phyloP scores from a whole-genome alignment of 1,284 basidiomycete species.

The Apiotrichum mycotoxinovorans region DNA sequence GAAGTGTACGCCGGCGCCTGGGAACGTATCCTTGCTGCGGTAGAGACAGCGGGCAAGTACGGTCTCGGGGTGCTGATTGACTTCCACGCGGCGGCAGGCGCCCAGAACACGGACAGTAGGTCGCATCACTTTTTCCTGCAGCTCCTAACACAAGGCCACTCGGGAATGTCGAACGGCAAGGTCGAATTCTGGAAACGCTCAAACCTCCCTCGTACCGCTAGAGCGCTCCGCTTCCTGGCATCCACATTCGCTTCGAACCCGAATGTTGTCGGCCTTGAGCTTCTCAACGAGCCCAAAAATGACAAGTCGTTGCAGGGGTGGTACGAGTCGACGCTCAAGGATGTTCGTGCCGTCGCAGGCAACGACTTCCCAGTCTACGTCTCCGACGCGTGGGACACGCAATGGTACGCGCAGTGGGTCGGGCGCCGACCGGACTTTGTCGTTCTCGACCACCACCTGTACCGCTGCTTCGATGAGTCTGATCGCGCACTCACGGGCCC shows the following conservation, averaged over 20 bases:
- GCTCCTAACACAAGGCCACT: too few species aligned
- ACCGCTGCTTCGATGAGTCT: slow-evolving; percentile 59
- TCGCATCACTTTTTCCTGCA: too few species aligned
- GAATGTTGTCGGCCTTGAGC: slow-evolving; percentile 75
- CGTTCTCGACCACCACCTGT: slow-evolving; percentile 79
- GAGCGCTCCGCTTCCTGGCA: slow-evolving; percentile 54
- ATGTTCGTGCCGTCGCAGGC: slow-evolving; percentile 57
- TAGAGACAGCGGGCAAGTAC: slow-evolving; percentile 60
- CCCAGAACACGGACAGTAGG: slow-evolving; percentile 52
- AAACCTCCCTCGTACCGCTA: slow-evolving; percentile 60
- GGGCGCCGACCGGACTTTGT: slow-evolving; percentile 53
- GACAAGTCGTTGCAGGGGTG: slow-evolving; percentile 58
- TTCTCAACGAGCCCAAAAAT: slow-evolving; percentile 76
- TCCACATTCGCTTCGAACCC: slow-evolving; percentile 52
- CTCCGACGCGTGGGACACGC: slow-evolving; percentile 72
- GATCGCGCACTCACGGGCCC: slow-evolving; percentile 61
- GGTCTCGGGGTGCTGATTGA: slow-evolving; percentile 72
- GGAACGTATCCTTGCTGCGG: slow-evolving; percentile 63
- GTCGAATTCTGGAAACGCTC: slow-evolving; percentile 47
- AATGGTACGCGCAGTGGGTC: slow-evolving; percentile 63
- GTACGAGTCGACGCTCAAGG: slow-evolving; percentile 62
- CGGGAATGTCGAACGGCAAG: slow-evolving; percentile 47
- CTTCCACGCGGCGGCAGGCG: slow-evolving; percentile 53
- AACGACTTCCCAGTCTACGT: slow-evolving; percentile 65
- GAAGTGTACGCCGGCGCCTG: slow-evolving; percentile 71